Evolutionary conservation across 2,329 filamentous ascomycete genomes (phyloP).

Genomic region (Epichloe brachyelytri): DNA sequence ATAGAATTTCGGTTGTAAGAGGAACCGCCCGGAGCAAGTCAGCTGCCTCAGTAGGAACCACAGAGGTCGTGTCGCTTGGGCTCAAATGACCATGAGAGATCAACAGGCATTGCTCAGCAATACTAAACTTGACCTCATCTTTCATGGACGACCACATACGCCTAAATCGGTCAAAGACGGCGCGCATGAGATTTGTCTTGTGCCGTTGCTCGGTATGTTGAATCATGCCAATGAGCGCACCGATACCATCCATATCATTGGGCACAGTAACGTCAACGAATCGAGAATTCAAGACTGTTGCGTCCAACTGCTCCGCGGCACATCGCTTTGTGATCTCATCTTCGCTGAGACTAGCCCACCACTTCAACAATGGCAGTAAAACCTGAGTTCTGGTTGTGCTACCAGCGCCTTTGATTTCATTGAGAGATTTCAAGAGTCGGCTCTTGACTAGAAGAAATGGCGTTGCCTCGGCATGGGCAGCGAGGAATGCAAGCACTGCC

Average conservation of each 20-base stretch:
- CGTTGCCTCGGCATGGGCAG: constrained; percentile 56
- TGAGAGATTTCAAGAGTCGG: constrained; percentile 57
- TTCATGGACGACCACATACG: constrained; percentile 64
- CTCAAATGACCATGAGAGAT: constrained; percentile 35
- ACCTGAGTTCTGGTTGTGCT: constrained; percentile 55
- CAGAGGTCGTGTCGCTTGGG: constrained; percentile 18
- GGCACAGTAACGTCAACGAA: constrained; percentile 40
- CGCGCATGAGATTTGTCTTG: constrained; percentile 41
- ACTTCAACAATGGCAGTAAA: constrained; percentile 60
- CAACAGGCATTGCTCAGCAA: constrained; percentile 51
- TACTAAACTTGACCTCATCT: constrained; percentile 42
- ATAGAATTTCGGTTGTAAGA: constrained; percentile 60
- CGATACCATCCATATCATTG: constrained; percentile 38
- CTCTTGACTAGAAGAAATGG: constrained; percentile 59
- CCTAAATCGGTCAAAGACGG: constrained; percentile 56
- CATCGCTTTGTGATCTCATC: constrained; percentile 34
- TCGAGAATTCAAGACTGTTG: constrained; percentile 26
- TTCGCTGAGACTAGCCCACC: constrained; percentile 49
- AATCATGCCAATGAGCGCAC: constrained; percentile 36
- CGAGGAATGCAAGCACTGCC: constrained; percentile 57
- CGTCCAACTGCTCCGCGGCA: constrained; percentile 28
- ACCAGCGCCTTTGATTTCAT: constrained; percentile 60
- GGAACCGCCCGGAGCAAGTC: constrained; percentile 61
- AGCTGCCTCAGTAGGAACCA: constrained; percentile 46
- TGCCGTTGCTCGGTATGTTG: constrained; percentile 26